Base-by-base conservation (phyloP, 2,329 filamentous ascomycete species). In the Alternaria sp. region DNA sequence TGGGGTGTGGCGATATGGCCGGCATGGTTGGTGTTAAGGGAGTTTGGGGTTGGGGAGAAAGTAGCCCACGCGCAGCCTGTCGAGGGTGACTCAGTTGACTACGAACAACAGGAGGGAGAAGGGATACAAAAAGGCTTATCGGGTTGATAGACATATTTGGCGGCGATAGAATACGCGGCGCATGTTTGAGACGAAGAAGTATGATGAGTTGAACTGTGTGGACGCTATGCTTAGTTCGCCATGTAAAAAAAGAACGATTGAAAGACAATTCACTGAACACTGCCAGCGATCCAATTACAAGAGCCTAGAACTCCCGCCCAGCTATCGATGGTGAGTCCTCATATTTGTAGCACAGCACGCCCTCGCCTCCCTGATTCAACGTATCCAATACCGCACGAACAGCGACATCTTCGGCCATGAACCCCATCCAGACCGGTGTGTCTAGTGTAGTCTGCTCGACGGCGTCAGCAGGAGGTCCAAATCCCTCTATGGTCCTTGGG, bases 1-100 rank as follows among this genome's bases (percentile, higher is more conserved):
- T 93, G 90, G 89, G 90, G 82, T 0, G 67, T 90, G 0, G 84
- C 90, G 0, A 80, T 93, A 11, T 67, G 84, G 3, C 91, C 90
- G 0, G 89, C 88, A 0, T 93, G 90, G 90, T 69, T 90, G 15
- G 87, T 93, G 0, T 70, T 92, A 9, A 84, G 83, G 43, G 79
- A 88, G 8, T 84, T 90, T 70, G 88, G 88, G 10, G 55, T 33
- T 41, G 20, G 37, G 5, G 37, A 23, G 14, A 25, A 53, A 14
- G 20, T 12, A 12, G 0, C 18, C 14, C 15, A 33, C 20, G 3
- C 49, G 8, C 49, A 53, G 20, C 14, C 14, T 23, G 30, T 41
- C 14, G 28, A 53, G 20, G 7, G 9, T 9, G 30, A 20, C 5
- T 53, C 28, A n/a, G 14, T 37, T 21, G 23, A n/a, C 7, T 41